These are phyloP conservation scores for Tilletia caries DNA, from an alignment of 1,284 basidiomycete genomes.

Conservation along the genomic window DNA sequence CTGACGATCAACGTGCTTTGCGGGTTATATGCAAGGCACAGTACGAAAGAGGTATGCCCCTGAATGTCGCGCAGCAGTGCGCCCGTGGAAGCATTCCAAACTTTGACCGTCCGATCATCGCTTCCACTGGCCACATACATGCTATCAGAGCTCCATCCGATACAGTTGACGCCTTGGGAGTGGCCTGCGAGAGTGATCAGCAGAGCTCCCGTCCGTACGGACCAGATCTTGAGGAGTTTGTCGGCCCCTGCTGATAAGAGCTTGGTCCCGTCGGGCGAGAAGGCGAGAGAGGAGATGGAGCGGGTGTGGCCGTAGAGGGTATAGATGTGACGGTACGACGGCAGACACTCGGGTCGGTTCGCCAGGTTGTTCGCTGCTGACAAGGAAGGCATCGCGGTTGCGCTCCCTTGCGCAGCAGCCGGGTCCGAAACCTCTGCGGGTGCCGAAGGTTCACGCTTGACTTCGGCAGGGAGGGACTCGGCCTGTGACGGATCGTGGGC, in stretches of 20 bases:
- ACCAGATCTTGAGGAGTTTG: conserved; percentile 49
- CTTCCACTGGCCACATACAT: conserved; percentile 40
- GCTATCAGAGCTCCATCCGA: conserved; percentile 42
- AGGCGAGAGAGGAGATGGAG: conserved; percentile 55
- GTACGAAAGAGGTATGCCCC: conserved; percentile 89
- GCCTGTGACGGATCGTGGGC: no score
- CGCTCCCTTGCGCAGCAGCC: no score
- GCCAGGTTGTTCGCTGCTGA: not conserved
- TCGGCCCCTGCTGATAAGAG: conserved; percentile 54
- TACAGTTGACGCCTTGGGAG: conserved; percentile 37
- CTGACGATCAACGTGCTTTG: conserved; percentile 82
- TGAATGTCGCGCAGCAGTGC: conserved; percentile 55
- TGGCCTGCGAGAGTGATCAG: conserved; percentile 29
- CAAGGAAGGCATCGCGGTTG: not conserved
- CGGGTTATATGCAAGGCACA: conserved; percentile 86
- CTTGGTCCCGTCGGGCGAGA: conserved; percentile 56
- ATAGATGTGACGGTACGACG: conserved; percentile 41
- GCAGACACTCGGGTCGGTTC: not conserved
- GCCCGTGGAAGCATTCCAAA: conserved; percentile 33
- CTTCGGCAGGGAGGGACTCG: no score
- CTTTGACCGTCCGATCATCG: conserved; percentile 38
- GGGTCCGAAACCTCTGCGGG: no score
- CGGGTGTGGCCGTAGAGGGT: conserved; percentile 57
- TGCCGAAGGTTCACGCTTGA: no score
- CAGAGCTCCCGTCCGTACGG: conserved; percentile 27